A percentile compares a stretch with the other conserved stretches of the same genome.
phyloP scores from a whole-genome alignment of 176 grass and related monocot genomes.

The Triticum dicoccoides region DNA sequence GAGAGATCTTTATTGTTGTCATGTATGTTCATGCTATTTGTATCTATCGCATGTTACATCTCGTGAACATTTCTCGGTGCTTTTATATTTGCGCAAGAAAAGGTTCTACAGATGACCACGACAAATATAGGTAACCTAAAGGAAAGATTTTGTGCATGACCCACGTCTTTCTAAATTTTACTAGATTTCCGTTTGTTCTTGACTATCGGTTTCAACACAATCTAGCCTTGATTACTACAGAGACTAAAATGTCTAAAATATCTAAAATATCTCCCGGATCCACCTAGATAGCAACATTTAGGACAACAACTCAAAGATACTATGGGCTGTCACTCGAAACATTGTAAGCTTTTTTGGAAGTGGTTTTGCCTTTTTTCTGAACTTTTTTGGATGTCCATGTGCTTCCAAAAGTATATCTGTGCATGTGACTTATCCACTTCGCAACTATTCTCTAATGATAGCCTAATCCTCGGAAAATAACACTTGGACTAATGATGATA shows the following conservation, averaged over 20 bases:
- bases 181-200: neutral
- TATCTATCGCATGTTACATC: neutral
- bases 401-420: neutral
- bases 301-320: neutral
- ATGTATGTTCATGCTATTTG: neutral
- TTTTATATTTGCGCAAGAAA: neutral
- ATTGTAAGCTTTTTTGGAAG: neutral
- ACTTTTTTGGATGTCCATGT: neutral
- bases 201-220: neutral
- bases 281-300: neutral
- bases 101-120: neutral
- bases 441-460: neutral
- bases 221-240: neutral
- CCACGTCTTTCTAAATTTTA: neutral
- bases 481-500: neutral
- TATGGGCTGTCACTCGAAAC: neutral
- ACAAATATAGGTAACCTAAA: neutral
- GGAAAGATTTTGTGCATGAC: neutral
- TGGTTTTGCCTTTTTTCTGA: neutral
- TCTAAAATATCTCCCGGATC: neutral
- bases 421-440: neutral
- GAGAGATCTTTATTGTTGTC: neutral
- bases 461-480: neutral
- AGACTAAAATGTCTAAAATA: neutral
- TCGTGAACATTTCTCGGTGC: neutral